These are phyloP conservation scores for Fusarium staphyleae DNA, from an alignment of 2,329 filamentous ascomycete species.

Conservation along the genomic window DNA sequence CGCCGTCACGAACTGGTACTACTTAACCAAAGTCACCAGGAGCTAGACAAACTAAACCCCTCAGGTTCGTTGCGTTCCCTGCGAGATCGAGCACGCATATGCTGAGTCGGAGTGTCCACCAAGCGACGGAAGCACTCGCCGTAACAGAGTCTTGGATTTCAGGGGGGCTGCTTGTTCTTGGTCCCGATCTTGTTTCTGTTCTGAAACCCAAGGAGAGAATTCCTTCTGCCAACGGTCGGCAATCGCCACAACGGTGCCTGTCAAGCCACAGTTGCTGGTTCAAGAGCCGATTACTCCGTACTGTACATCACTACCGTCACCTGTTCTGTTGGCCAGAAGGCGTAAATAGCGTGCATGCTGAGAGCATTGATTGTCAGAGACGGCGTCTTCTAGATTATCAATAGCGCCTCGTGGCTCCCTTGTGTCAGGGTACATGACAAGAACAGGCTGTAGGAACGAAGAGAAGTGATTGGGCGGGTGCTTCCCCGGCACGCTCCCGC, in stretches of 20 bases:
- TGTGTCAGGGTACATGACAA: conserved; percentile 16
- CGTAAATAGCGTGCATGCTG: conserved; percentile 11
- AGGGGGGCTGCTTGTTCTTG: conserved; percentile 22
- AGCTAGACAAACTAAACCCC: conserved; percentile 31
- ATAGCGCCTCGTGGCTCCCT: conserved; percentile 23
- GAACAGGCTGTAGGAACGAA: conserved; percentile 4
- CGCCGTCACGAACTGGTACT: too few relatives aligned
- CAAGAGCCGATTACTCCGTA: too few relatives aligned
- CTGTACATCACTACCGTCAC: too few relatives aligned
- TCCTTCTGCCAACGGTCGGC: conserved; percentile 13
- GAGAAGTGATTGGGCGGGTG: conserved; percentile 23
- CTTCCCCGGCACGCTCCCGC: conserved; percentile 16
- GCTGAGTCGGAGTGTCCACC: conserved; percentile 14
- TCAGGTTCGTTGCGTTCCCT: conserved; percentile 39
- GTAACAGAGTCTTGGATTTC: conserved; percentile 12
- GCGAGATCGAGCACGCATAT: conserved; percentile 10
- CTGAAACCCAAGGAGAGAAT: conserved; percentile 36
- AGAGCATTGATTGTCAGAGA: conserved; percentile 14
- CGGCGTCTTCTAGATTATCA: conserved; percentile 13
- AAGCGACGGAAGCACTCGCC: not conserved
- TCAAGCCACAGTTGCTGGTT: conserved; percentile 2
- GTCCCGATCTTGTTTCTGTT: conserved; percentile 29
- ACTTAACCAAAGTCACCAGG: not conserved
- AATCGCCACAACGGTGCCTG: conserved; percentile 1
- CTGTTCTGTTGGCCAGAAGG: not conserved